Conservation (phyloP, 83 land plant species). For the Larix sibirica region DNA sequence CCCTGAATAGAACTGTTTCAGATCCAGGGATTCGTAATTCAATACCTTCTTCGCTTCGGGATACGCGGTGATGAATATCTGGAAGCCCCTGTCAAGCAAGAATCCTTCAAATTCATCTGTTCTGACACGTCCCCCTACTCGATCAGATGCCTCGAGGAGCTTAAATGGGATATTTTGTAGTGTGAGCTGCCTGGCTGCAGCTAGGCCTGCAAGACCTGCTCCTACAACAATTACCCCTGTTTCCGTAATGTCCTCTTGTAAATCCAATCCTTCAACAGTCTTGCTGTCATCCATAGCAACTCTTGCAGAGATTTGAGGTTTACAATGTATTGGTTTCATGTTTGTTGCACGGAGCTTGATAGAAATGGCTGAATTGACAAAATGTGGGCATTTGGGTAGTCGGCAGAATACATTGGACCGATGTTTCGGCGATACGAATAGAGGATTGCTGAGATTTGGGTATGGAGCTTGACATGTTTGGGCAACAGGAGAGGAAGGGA, state of each 20-base stretch:
- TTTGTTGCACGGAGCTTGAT: not conserved
- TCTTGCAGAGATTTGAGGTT: not conserved
- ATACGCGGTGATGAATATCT: slow-evolving; percentile 94
- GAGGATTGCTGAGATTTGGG: not conserved
- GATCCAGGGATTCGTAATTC: slow-evolving; percentile 57
- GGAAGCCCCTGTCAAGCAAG: slow-evolving; percentile 95
- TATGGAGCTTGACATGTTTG: not conserved
- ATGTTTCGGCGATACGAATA: not conserved
- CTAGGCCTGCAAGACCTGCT: slow-evolving; percentile 90
- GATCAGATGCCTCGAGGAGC: slow-evolving; percentile 87
- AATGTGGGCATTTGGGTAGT: not conserved
- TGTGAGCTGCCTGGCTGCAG: slow-evolving; percentile 77
- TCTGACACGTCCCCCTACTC: slow-evolving; percentile 94
- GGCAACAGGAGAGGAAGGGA: not conserved
- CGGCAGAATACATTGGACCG: not conserved
- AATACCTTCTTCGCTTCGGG: slow-evolving; percentile 78
- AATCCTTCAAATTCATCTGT: slow-evolving; percentile 81
- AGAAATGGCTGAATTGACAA: not conserved
- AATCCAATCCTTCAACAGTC: not conserved
- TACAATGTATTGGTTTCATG: not conserved
- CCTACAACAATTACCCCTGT: slow-evolving; percentile 80
- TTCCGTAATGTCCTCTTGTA: not conserved
- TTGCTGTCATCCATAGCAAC: slow-evolving; percentile 1
- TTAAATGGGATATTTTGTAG: slow-evolving; percentile 51
- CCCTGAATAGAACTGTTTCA: slow-evolving; percentile 87